phyloP scores from a whole-genome alignment of 2,329 filamentous ascomycete species.

The Aureobasidium sp. region DNA sequence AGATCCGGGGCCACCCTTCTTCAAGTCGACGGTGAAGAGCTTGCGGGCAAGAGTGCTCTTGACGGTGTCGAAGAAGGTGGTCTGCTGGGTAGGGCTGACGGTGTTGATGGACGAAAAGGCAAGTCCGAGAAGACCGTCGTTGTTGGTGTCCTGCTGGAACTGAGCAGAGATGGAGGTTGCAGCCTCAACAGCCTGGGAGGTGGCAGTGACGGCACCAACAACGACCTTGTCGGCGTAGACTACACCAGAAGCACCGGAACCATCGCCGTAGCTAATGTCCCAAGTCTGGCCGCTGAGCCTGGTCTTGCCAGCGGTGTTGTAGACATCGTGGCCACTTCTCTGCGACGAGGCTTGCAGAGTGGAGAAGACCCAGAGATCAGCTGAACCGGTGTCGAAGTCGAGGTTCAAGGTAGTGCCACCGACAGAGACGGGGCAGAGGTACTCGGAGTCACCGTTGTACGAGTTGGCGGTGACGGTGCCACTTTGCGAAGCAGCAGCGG shows the following conservation, averaged over 20 bases:
- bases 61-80: slow-evolving; percentile 56
- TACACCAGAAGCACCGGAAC: slow-evolving; percentile 53
- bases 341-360: slow-evolving; percentile 46
- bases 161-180: slow-evolving; percentile 50
- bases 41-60: slow-evolving; percentile 43
- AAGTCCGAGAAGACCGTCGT: slow-evolving; percentile 55
- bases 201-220: slow-evolving; percentile 54
- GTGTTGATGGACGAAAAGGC: slow-evolving; percentile 55
- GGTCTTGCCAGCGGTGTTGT: slow-evolving; percentile 44
- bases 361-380: slow-evolving; percentile 58
- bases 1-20: slow-evolving; percentile 44
- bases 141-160: slow-evolving; percentile 46
- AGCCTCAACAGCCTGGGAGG: slow-evolving; percentile 58
- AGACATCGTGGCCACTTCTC: slow-evolving; percentile 50
- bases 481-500: slow-evolving; percentile 31
- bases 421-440: slow-evolving; percentile 51
- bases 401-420: slow-evolving; percentile 58
- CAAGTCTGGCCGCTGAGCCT: slow-evolving; percentile 46
- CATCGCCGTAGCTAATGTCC: slow-evolving; percentile 61
- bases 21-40: slow-evolving; percentile 53
- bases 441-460: slow-evolving; percentile 20
- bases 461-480: slow-evolving; percentile 37
- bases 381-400: slow-evolving; percentile 66
- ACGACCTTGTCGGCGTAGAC: slow-evolving; percentile 61
- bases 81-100: slow-evolving; percentile 43